A percentile compares a stretch with the other conserved stretches of the same genome.
phyloP scores from a whole-genome alignment of 163 green algal species.

The Chlamydomonas reinhardtii region DNA sequence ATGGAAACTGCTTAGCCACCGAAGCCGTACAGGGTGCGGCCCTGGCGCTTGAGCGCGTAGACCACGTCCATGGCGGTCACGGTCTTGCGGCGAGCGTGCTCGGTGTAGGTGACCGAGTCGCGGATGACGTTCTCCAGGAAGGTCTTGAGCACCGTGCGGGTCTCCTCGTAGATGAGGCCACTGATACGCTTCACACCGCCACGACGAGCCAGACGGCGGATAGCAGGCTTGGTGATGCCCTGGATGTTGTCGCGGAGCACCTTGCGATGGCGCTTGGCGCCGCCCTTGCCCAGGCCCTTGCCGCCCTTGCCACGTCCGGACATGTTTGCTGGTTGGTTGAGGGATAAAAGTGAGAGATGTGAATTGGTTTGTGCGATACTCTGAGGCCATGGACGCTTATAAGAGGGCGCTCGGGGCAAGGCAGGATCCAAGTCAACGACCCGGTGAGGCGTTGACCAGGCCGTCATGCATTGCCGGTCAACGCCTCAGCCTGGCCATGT shows the following conservation, averaged over 20 bases:
- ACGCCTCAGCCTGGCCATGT: too few relatives aligned
- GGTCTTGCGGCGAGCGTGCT: conserved; percentile 97
- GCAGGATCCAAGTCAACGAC: too few relatives aligned
- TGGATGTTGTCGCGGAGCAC: conserved; percentile 96
- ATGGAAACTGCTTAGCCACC: conserved; percentile 66
- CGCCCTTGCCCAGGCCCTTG: conserved; percentile 90
- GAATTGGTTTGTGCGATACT: too few relatives aligned
- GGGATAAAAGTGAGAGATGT: too few relatives aligned
- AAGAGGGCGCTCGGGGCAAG: too few relatives aligned
- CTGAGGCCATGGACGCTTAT: too few relatives aligned
- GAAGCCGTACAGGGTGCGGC: conserved; percentile 94
- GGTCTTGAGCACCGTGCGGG: conserved; percentile 88
- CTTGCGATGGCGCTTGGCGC: conserved; percentile 95
- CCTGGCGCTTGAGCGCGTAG: conserved; percentile 97
- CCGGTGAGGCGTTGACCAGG: too few relatives aligned
- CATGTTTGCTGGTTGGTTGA: background rate
- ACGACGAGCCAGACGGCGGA: conserved; percentile 88
- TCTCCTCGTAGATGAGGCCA: conserved; percentile 99
- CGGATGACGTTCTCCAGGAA: conserved; percentile 82
- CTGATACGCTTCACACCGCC: conserved; percentile 94
- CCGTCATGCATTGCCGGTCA: too few relatives aligned
- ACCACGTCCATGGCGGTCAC: conserved; percentile 88
- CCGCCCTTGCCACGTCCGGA: conserved; percentile 4
- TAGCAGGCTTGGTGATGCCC: conserved; percentile 96
- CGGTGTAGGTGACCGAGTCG: conserved; percentile 93